These are phyloP conservation scores for Chionographis japonica DNA, from an alignment of 106 monocot species.

Conservation along the genomic window DNA sequence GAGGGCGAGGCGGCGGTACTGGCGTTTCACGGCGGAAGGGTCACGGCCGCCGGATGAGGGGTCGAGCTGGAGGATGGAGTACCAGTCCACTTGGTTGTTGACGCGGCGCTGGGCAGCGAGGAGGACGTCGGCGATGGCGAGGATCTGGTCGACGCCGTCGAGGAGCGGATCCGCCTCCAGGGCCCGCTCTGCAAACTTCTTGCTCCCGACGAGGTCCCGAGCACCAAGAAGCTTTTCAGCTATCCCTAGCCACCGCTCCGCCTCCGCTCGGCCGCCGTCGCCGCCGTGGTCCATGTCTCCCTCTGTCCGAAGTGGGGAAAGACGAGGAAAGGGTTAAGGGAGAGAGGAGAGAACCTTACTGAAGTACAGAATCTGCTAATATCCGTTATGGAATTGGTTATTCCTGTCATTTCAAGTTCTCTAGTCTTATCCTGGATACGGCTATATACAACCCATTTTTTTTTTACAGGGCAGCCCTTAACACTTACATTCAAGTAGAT, in stretches of 20 bases:
- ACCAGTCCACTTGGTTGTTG: slow-evolving; percentile 52
- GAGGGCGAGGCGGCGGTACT: slow-evolving; percentile 59
- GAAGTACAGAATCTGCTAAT: too few relatives aligned
- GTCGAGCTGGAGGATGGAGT: slow-evolving; percentile 52
- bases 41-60: slow-evolving; percentile 7
- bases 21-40: slow-evolving; percentile 13
- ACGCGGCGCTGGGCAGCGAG: slow-evolving; percentile 44
- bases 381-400: too few relatives aligned
- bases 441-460: too few relatives aligned
- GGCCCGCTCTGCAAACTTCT: slow-evolving; percentile 49
- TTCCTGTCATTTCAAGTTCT: too few relatives aligned
- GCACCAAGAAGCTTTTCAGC: slow-evolving; percentile 38
- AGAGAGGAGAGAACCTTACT: too few relatives aligned
- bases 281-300: slow-evolving; percentile 5
- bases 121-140: slow-evolving; percentile 63
- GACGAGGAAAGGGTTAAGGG: too few relatives aligned
- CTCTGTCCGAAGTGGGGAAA: too few relatives aligned
- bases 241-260: slow-evolving; percentile 25
- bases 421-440: too few relatives aligned
- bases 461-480: too few relatives aligned
- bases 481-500: too few relatives aligned
- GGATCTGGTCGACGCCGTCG: slow-evolving; percentile 51
- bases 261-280: slow-evolving; percentile 15
- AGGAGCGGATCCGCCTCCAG: slow-evolving; percentile 46
- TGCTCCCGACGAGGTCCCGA: slow-evolving; percentile 50